Conservation (phyloP, 345 rosid genomes). For the Passiflora organensis region DNA sequence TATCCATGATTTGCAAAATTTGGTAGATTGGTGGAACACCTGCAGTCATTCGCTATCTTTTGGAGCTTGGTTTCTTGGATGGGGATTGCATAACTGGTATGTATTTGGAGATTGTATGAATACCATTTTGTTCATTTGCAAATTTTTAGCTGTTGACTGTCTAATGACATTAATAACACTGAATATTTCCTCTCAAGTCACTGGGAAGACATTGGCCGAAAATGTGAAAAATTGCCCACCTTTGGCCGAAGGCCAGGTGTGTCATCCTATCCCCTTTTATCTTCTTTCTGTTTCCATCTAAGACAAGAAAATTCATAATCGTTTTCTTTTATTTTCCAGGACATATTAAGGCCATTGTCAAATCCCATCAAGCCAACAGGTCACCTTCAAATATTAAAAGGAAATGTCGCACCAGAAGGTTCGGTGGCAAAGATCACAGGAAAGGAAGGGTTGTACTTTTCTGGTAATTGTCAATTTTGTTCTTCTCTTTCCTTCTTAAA, state of each 20-base stretch:
- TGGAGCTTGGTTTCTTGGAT: slow-evolving; percentile 58
- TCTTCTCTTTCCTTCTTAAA: neutral
- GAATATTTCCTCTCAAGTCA: slow-evolving; percentile 42
- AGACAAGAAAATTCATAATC: neutral
- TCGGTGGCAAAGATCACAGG: slow-evolving; percentile 99
- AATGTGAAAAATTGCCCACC: slow-evolving; percentile 57
- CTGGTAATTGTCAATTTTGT: slow-evolving; percentile 50
- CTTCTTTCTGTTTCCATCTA: neutral
- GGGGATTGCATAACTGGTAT: slow-evolving; percentile 83
- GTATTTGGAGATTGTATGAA: slow-evolving; percentile 6
- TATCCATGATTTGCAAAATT: neutral
- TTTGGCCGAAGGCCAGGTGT: slow-evolving; percentile 78
- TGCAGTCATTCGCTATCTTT: slow-evolving; percentile 59
- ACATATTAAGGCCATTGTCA: slow-evolving; percentile 64
- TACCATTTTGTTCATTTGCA: slow-evolving; percentile 1
- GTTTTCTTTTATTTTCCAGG: slow-evolving; percentile 37
- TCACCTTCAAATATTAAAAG: slow-evolving; percentile 80
- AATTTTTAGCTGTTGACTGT: slow-evolving; percentile 7
- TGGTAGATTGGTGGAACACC: slow-evolving; percentile 75
- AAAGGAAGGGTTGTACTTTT: slow-evolving; percentile 94
- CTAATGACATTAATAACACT: neutral
- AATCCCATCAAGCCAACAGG: slow-evolving; percentile 95
- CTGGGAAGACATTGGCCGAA: slow-evolving; percentile 92
- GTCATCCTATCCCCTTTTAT: neutral
- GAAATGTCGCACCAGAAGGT: slow-evolving; percentile 94